phyloP scores from a whole-genome alignment of 257 asterid species.

The Solanum dulcamara region DNA sequence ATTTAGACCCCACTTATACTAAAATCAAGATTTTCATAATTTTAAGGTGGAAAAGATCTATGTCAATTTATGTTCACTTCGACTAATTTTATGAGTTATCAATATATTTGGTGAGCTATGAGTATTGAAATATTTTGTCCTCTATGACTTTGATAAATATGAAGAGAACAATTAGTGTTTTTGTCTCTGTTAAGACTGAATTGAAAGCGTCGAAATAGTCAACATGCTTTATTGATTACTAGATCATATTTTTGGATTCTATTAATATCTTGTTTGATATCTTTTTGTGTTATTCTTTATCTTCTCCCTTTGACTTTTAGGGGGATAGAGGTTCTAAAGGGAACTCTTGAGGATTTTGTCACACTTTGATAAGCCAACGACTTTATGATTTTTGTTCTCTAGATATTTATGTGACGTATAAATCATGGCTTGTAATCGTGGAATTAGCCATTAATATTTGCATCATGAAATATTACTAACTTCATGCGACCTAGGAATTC shows the following conservation, averaged over 20 bases:
- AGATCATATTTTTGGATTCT: not conserved
- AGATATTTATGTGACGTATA: not conserved
- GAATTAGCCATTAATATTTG: not conserved
- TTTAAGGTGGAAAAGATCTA: not conserved
- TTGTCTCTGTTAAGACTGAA: not conserved
- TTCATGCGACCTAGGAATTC: not conserved
- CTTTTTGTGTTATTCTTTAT: not conserved
- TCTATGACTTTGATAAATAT: not conserved
- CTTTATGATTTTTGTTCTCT: not conserved
- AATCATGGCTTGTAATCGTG: not conserved
- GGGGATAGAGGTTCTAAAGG: too few species aligned
- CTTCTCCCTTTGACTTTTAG: not conserved
- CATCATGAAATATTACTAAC: not conserved
- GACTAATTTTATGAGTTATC: not conserved
- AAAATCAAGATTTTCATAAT: not conserved
- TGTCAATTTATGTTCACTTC: not conserved
- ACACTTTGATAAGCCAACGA: not conserved
- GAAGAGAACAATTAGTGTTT: not conserved
- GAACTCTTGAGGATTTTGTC: not conserved
- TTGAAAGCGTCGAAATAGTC: not conserved
- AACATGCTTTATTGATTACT: not conserved
- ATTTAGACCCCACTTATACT: conserved; percentile 4
- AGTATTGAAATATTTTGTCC: not conserved
- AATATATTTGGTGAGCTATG: accelerated
- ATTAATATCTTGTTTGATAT: not conserved